phyloP scores from a whole-genome alignment of 2,329 filamentous ascomycete species.

The Aspergillus japonicus region DNA sequence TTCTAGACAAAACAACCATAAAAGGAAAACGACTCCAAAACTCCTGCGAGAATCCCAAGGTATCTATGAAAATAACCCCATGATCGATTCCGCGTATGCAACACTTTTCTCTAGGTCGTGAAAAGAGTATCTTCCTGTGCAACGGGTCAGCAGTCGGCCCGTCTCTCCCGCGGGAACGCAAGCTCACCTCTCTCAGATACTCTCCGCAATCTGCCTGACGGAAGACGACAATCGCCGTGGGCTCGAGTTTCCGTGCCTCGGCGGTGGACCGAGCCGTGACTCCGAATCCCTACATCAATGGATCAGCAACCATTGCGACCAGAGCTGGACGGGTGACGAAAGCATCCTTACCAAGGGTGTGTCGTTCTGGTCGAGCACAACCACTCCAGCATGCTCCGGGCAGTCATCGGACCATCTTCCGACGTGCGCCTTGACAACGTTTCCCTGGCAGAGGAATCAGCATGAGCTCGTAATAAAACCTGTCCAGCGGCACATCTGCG shows the following conservation, averaged over 20 bases:
- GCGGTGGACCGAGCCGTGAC: slow-evolving; percentile 84
- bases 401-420: slow-evolving; percentile 87
- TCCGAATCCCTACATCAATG: slow-evolving; percentile 69
- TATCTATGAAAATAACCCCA: slow-evolving; percentile 26
- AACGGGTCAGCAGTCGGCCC: slow-evolving; percentile 16
- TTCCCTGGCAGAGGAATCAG: slow-evolving; percentile 43
- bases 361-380: slow-evolving; percentile 90
- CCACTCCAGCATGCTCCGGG: slow-evolving; percentile 86
- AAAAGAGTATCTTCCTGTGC: slow-evolving; percentile 61
- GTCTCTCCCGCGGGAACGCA: not conserved
- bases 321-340: not conserved
- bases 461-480: not conserved
- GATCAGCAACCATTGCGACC: not conserved
- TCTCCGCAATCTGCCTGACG: slow-evolving; percentile 92
- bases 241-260: slow-evolving; percentile 80
- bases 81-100: slow-evolving; percentile 22
- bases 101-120: slow-evolving; percentile 45
- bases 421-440: slow-evolving; percentile 79
- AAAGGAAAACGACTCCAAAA: slow-evolving; percentile 27
- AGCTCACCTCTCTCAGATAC: slow-evolving; percentile 73
- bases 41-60: slow-evolving; percentile 22
- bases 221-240: slow-evolving; percentile 85
- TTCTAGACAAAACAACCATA: slow-evolving; percentile 16
- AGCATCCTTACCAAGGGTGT: slow-evolving; percentile 61
- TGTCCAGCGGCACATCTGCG: not conserved